Evolutionary conservation across 805 yeast genomes (phyloP).

Genomic region (Cyberlindnera suaveolens): DNA sequence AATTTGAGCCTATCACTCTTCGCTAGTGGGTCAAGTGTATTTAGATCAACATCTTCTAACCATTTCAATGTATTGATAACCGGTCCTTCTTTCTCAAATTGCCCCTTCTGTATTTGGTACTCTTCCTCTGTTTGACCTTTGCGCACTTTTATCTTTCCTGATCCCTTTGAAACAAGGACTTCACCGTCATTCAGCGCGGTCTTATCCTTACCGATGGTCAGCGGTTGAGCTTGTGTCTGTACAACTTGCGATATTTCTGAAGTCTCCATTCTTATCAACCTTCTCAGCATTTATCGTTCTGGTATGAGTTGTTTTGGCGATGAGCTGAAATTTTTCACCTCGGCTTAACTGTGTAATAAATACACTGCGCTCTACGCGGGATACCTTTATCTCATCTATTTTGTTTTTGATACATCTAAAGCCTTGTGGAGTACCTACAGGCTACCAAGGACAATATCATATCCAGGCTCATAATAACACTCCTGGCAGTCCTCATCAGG

Average conservation of each 20-base stretch:
- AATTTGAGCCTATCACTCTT: constrained; percentile 53
- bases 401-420: no score
- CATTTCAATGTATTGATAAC: constrained; percentile 39
- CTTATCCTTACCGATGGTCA: constrained; percentile 12
- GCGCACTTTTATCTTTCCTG: constrained; percentile 45
- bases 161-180: constrained; percentile 38
- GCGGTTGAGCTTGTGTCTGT: background rate
- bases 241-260: background rate
- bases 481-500: constrained; percentile 80
- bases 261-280: background rate
- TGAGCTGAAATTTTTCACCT: background rate
- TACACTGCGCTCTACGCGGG: no score
- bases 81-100: constrained; percentile 55
- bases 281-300: background rate
- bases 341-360: background rate
- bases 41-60: constrained; percentile 30
- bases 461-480: constrained; percentile 60
- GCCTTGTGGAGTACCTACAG: background rate
- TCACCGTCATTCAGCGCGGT: constrained; percentile 27
- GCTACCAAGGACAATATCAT: constrained; percentile 23
- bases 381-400: no score
- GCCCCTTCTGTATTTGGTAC: constrained; percentile 43
- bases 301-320: background rate
- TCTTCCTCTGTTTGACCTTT: constrained; percentile 70
- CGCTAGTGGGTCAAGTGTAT: constrained; percentile 25